A percentile compares a stretch with the other conserved stretches of the same genome.
Evolutionary conservation across 148 eudicot species (phyloP).

Genomic region (Rhododendron ovatum): DNA sequence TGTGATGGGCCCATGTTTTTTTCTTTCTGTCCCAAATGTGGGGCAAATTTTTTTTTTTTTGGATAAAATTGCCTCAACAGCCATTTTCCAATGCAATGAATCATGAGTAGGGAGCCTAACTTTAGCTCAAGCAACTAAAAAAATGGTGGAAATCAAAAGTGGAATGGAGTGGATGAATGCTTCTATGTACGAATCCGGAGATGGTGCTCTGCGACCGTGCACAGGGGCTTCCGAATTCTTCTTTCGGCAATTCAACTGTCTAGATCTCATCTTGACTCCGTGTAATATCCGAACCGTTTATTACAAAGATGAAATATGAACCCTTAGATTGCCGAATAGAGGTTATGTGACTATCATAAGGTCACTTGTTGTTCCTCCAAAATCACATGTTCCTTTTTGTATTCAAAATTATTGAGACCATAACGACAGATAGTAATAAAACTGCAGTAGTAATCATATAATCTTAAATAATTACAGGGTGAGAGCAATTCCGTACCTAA

Average conservation of each 20-base stretch:
- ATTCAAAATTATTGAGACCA: background rate
- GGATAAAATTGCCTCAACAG: background rate
- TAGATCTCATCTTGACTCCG: too few relatives aligned
- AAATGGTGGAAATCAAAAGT: background rate
- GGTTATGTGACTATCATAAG: background rate
- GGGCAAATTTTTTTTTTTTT: background rate
- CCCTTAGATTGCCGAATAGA: too few relatives aligned
- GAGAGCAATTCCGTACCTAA: too few relatives aligned
- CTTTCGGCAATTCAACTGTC: too few relatives aligned
- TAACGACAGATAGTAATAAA: background rate
- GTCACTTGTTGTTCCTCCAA: background rate
- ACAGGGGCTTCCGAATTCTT: rapidly evolving
- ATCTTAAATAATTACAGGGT: too few relatives aligned
- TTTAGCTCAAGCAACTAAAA: background rate
- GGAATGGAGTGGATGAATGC: background rate
- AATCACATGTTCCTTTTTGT: background rate
- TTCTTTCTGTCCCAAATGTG: background rate
- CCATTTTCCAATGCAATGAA: background rate
- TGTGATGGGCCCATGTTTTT: background rate
- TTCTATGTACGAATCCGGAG: background rate
- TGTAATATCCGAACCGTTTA: too few relatives aligned
- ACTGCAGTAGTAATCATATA: background rate
- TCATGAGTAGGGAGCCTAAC: background rate
- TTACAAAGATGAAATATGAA: too few relatives aligned
- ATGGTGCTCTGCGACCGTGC: too few relatives aligned